Conservation (phyloP, 2,329 filamentous ascomycete genomes). For the Cladophialophora bantiana region DNA sequence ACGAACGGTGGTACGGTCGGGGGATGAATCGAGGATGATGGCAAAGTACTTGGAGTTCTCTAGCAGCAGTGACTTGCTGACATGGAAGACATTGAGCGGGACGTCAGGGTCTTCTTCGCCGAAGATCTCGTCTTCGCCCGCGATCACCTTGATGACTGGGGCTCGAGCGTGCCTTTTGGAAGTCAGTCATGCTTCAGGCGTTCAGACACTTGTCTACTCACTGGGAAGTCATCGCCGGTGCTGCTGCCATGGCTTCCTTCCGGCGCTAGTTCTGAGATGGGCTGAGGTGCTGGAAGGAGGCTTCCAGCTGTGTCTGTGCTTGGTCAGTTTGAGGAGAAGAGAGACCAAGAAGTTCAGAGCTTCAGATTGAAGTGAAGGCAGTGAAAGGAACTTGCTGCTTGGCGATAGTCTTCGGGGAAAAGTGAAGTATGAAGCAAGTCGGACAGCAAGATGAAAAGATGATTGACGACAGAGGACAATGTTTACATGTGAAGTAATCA, state of each 20-base stretch:
- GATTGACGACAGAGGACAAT: neutral
- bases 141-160: conserved; percentile 25
- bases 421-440: neutral
- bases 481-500: neutral
- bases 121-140: conserved; percentile 16
- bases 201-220: neutral
- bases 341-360: neutral
- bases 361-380: neutral
- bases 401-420: neutral
- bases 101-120: conserved; percentile 3
- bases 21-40: conserved; percentile 23
- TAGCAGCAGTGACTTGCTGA: conserved; percentile 23
- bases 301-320: neutral
- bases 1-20: conserved; percentile 8
- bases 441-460: neutral
- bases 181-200: neutral
- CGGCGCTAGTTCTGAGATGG: neutral
- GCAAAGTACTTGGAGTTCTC: conserved; percentile 25
- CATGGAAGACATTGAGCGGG: conserved; percentile 28
- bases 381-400: neutral
- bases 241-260: neutral
- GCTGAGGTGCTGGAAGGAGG: neutral
- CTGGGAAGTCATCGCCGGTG: conserved; percentile 1
- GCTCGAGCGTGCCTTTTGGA: conserved; percentile 19
- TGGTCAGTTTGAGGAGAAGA: neutral